Evolutionary conservation across 1,139 yeast genomes (phyloP).

Genomic region (Debaryomyces psychrophilus): DNA sequence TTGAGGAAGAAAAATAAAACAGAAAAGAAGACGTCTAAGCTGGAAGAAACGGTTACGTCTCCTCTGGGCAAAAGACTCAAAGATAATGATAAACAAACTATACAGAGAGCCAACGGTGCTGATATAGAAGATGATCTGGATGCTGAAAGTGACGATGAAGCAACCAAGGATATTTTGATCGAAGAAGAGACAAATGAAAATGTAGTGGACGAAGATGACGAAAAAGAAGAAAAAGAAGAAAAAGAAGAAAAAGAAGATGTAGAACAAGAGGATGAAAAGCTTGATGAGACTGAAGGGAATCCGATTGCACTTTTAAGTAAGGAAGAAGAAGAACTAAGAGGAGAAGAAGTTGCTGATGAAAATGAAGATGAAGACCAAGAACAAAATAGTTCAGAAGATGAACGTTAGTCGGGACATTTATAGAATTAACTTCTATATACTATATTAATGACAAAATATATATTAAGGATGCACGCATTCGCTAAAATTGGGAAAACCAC

Average conservation of each 20-base stretch:
- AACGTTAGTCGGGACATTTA: conserved; percentile 1
- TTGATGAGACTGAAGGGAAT: conserved; percentile 21
- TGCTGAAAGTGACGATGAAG: conserved; percentile 16
- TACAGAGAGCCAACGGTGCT: conserved; percentile 14
- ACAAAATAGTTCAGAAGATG: conserved; percentile 14
- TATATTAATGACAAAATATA: conserved; percentile 5
- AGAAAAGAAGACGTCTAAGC: conserved; percentile 14
- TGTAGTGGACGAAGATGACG: conserved; percentile 21
- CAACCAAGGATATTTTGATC: conserved; percentile 12
- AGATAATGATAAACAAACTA: conserved; percentile 16
- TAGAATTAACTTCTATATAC: conserved; percentile 3
- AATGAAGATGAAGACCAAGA: conserved; percentile 26
- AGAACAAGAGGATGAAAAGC: conserved; percentile 20
- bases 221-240: conserved; percentile 17
- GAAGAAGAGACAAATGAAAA: conserved; percentile 14
- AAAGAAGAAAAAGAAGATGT: conserved; percentile 24
- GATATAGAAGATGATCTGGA: conserved; percentile 19
- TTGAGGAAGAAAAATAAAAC: conserved; percentile 42
- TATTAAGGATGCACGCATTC: conserved; percentile 25
- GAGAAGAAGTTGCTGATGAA: conserved; percentile 24
- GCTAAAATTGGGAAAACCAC: conserved; percentile 53
- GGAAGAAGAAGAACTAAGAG: conserved; percentile 26
- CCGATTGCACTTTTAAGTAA: conserved; percentile 26
- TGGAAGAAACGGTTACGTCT: conserved; percentile 11
- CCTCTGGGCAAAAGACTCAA: conserved; percentile 20